Conservation (phyloP, 2,329 filamentous ascomycete species). For the Fusarium brevicatenulatum region DNA sequence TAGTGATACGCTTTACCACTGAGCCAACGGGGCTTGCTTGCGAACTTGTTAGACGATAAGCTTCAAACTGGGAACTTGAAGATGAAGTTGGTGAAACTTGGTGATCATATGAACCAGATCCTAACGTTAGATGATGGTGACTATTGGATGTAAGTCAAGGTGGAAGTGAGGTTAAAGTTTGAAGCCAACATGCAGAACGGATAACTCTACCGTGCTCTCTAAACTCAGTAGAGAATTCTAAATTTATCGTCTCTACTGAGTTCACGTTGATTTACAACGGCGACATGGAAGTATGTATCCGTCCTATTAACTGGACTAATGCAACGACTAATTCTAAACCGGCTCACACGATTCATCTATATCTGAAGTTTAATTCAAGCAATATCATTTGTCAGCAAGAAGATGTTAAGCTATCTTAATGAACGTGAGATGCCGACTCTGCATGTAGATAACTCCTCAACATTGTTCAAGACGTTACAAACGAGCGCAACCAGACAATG, state of each 20-base stretch:
- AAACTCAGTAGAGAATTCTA: neutral
- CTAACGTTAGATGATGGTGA: too few relatives aligned
- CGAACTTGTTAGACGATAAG: accelerated
- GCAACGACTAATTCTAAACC: neutral
- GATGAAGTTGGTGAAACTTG: neutral
- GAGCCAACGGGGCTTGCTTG: slow-evolving; percentile 34
- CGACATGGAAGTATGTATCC: neutral
- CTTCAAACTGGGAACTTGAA: accelerated
- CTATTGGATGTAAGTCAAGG: neutral
- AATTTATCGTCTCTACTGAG: neutral
- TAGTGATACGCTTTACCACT: slow-evolving; percentile 41
- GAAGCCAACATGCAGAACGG: neutral
- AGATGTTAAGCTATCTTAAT: too few relatives aligned
- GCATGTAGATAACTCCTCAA: neutral
- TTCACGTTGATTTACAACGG: neutral
- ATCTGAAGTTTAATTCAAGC: neutral
- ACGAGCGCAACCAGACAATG: neutral
- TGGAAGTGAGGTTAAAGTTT: neutral
- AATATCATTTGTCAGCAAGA: neutral
- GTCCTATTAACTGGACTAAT: neutral
- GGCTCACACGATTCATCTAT: neutral
- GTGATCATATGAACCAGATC: neutral
- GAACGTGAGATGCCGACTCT: neutral
- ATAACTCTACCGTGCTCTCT: neutral
- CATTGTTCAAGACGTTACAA: neutral